These are phyloP conservation scores for Verticillium nubilum DNA, from an alignment of 2,329 filamentous ascomycete genomes.

Conservation along the genomic window DNA sequence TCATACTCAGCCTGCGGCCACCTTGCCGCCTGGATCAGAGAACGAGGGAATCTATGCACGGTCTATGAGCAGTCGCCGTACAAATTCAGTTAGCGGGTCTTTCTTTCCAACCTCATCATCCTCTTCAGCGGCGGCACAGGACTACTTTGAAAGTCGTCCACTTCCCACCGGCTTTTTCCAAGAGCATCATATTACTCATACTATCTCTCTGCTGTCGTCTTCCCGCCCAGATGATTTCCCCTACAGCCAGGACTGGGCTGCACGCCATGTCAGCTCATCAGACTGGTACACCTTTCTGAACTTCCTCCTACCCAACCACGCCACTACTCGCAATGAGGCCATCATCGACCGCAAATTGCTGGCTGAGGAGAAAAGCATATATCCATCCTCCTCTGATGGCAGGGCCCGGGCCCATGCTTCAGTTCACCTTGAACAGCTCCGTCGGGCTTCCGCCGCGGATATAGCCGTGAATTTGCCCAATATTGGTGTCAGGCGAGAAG, in stretches of 20 bases:
- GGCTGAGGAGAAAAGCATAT: constrained; percentile 26
- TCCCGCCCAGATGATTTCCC: constrained; percentile 39
- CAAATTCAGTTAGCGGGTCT: constrained; percentile 14
- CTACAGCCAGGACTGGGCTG: constrained; percentile 29
- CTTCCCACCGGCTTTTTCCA: constrained; percentile 12
- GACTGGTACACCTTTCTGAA: constrained; percentile 58
- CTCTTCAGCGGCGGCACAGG: constrained; percentile 25
- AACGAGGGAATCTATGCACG: constrained; percentile 46
- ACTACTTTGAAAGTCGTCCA: constrained; percentile 43
- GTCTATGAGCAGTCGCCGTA: constrained; percentile 37
- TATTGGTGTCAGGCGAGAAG: neutral
- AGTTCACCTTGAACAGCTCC: constrained; percentile 34
- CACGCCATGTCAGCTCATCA: constrained; percentile 39
- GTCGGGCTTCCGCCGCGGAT: constrained; percentile 9
- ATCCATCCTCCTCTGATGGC: constrained; percentile 17
- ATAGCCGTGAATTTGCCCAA: constrained; percentile 10
- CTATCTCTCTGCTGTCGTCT: constrained; percentile 24
- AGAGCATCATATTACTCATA: constrained; percentile 21
- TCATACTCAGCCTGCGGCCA: neutral
- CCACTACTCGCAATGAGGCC: constrained; percentile 35
- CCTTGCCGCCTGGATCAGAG: constrained; percentile 27
- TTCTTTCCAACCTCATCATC: neutral
- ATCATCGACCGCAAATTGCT: constrained; percentile 44
- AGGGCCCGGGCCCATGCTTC: constrained; percentile 27
- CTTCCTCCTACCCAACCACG: constrained; percentile 46